These are phyloP conservation scores for Sporothrix euskadiensis DNA, from an alignment of 2,329 filamentous ascomycete genomes.

Conservation along the genomic window DNA sequence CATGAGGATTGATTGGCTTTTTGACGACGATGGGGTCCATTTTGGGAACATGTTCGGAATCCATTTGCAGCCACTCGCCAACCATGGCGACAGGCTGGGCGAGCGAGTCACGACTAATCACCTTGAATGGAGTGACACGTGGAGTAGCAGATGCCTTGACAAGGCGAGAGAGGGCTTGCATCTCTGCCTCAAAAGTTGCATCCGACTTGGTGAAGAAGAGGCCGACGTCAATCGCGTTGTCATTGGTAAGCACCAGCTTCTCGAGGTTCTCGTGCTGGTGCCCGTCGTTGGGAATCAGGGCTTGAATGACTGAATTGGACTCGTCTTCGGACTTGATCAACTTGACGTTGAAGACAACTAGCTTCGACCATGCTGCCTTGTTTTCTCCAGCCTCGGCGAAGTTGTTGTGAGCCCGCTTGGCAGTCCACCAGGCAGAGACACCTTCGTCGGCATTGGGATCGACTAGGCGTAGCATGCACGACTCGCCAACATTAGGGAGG, in stretches of 20 bases:
- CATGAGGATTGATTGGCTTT: conserved; percentile 10
- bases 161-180: conserved; percentile 29
- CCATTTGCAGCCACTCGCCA: conserved; percentile 11
- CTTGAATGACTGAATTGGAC: conserved; percentile 9
- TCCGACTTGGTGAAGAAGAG: conserved; percentile 31
- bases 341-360: conserved; percentile 30
- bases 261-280: conserved; percentile 12
- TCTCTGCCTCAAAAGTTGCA: conserved; percentile 33
- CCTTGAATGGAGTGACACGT: background rate
- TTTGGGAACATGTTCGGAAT: background rate
- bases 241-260: conserved; percentile 13
- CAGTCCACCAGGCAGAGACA: conserved; percentile 30
- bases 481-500: conserved; percentile 31
- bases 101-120: background rate
- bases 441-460: background rate
- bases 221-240: conserved; percentile 27
- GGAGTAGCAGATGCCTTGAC: conserved; percentile 15
- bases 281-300: conserved; percentile 24
- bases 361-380: conserved; percentile 25
- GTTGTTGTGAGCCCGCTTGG: conserved; percentile 28
- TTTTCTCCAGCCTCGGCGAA: conserved; percentile 19
- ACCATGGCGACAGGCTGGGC: background rate
- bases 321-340: conserved; percentile 20
- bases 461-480: conserved; percentile 27
- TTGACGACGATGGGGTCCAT: background rate